Evolutionary conservation across 805 yeast species (phyloP).

Genomic region (Tetrapisispora fleetii): DNA sequence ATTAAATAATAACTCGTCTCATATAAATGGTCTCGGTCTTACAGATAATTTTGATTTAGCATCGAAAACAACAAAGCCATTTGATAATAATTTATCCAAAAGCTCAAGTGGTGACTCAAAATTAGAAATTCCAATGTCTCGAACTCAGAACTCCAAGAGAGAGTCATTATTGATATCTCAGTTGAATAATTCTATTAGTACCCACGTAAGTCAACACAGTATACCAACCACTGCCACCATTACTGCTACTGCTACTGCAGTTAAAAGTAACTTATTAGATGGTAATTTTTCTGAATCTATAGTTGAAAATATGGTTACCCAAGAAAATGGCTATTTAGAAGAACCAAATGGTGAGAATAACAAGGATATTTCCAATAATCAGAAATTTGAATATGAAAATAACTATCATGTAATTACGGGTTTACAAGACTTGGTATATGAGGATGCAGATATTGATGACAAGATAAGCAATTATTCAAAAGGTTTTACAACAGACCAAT

Average conservation of each 20-base stretch:
- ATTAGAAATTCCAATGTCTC: no score
- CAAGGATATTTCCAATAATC: conserved; percentile 5
- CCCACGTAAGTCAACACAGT: conserved; percentile 6
- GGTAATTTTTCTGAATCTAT: background rate
- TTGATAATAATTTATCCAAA: background rate
- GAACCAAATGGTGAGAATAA: background rate
- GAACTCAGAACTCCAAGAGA: background rate
- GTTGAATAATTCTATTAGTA: background rate
- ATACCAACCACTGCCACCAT: conserved; percentile 13
- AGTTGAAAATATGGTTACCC: background rate
- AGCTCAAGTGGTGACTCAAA: background rate
- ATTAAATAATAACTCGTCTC: background rate
- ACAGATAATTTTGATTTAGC: background rate
- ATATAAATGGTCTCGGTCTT: background rate
- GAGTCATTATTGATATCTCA: background rate
- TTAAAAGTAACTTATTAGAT: background rate
- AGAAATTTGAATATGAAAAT: conserved; percentile 23
- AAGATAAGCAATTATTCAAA: conserved; percentile 24
- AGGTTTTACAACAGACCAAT: conserved; percentile 28
- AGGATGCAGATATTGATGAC: conserved; percentile 24
- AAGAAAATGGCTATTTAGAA: background rate
- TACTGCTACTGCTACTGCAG: conserved; percentile 10
- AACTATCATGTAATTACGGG: conserved; percentile 25
- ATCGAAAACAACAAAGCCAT: background rate
- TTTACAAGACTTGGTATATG: conserved; percentile 26